Evolutionary conservation across 148 eudicot species (phyloP), one percentile per base, ranked within the genome.

Genomic region (Nepenthes gracilis): DNA sequence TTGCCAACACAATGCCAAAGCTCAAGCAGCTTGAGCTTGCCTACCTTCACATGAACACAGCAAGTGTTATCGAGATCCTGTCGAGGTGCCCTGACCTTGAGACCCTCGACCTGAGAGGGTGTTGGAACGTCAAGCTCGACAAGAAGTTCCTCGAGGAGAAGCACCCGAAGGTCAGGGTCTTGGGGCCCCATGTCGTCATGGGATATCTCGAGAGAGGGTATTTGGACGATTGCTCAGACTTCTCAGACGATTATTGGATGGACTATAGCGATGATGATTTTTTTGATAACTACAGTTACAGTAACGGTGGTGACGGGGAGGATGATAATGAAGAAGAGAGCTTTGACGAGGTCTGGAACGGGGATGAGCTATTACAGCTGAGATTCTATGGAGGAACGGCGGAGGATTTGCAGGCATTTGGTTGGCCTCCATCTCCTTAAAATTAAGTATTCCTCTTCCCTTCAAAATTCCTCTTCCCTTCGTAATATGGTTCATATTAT

Each of bases 11-110:
- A 10, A 88, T 88, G 96, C 86, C 91, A 47, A 76, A 72, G n/a
- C 88, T 88, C 49, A 78, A 79, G 81, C 91, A 82, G 57, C 87
- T 85, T 5, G 91, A 85, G 70, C 55, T 88, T 33, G 83, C 88
- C 47, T 80, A 88, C 67, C 63, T 85, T 38, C 73, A 70, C 58
- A 72, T 88, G 10, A 69, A 74, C n/a, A 81, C 83, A 9, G 15
- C 63, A 43, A 70, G 80, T 32, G 76, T 77, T 55, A 34, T 65
- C 8, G 69, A 66, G 65, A 78, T 88, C 33, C 38, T 88, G 6
- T 53, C 47, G 6, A 54, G 64, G 40, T 83, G 88, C 66, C 54
- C 4, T 33, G 54, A 72, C 37, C 92, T 88, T 1, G 83, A 85
- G 73, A 51, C 81, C 15, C 67, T 88, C 47, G 96, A 88, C 48